These are phyloP conservation scores for Pinus tabuliformis DNA, from an alignment of 75 land plant species.

Conservation along the genomic window DNA sequence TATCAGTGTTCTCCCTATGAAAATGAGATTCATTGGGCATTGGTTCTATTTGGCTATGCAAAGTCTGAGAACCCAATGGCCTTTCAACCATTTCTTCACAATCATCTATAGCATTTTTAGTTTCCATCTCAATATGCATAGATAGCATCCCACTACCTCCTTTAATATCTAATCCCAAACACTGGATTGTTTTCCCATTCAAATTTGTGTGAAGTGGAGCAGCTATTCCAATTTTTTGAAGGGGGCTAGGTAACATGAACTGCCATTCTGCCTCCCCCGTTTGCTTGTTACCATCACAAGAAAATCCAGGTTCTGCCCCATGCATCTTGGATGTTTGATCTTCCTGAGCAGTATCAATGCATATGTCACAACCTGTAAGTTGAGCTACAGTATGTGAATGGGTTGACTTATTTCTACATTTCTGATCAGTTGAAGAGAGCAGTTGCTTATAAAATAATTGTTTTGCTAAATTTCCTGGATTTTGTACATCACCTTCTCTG, in stretches of 20 bases:
- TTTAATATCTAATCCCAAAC: neutral
- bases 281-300: neutral
- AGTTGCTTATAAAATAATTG: neutral
- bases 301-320: neutral
- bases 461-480: neutral
- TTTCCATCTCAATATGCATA: conserved; percentile 4
- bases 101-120: neutral
- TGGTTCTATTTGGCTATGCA: neutral
- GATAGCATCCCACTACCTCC: neutral
- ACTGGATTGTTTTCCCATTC: neutral
- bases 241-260: neutral
- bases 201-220: neutral
- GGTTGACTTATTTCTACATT: neutral
- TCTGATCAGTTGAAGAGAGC: conserved; percentile 1
- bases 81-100: neutral
- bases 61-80: neutral
- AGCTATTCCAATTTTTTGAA: neutral
- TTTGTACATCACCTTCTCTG: neutral
- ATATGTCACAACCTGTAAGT: conserved; percentile 1
- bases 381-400: neutral
- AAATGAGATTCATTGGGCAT: neutral
- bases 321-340: neutral
- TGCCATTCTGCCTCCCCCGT: neutral
- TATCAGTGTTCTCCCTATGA: neutral
- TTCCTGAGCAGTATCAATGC: neutral